phyloP scores from a whole-genome alignment of 73 alveolate genomes.

The Urostyla sp. region DNA sequence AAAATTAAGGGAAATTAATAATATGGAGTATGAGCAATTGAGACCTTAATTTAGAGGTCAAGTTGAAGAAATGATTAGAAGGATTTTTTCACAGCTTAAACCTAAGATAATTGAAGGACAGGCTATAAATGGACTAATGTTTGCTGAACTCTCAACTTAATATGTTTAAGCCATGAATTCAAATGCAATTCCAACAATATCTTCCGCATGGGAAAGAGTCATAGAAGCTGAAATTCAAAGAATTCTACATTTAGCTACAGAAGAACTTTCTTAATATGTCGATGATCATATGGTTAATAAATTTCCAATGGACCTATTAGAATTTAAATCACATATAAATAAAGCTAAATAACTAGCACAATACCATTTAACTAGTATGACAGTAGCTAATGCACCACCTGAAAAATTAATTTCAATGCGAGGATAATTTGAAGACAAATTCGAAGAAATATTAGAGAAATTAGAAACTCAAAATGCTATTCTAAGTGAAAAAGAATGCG shows the following conservation, averaged over 20 bases:
- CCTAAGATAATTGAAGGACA: constrained; percentile 88
- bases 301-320: constrained; percentile 41
- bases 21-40: constrained; percentile 88
- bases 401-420: constrained; percentile 41
- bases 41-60: constrained; percentile 93
- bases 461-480: constrained; percentile 3
- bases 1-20: constrained; percentile 91
- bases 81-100: constrained; percentile 69
- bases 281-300: not conserved
- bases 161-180: constrained; percentile 87
- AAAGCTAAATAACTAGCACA: constrained; percentile 4
- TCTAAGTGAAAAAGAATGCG: constrained; percentile 17
- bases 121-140: constrained; percentile 87
- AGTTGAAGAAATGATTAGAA: constrained; percentile 75
- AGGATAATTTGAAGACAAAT: constrained; percentile 22
- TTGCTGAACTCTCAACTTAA: constrained; percentile 75
- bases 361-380: not conserved
- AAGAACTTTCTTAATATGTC: not conserved
- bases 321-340: constrained; percentile 3
- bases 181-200: constrained; percentile 91
- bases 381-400: constrained; percentile 58
- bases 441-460: constrained; percentile 45
- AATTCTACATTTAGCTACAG: not conserved
- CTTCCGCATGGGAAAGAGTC: constrained; percentile 96
- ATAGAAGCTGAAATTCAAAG: constrained; percentile 77